These are phyloP conservation scores for Schizopora paradoxa DNA, from an alignment of 1,284 basidiomycete species.

Conservation along the genomic window DNA sequence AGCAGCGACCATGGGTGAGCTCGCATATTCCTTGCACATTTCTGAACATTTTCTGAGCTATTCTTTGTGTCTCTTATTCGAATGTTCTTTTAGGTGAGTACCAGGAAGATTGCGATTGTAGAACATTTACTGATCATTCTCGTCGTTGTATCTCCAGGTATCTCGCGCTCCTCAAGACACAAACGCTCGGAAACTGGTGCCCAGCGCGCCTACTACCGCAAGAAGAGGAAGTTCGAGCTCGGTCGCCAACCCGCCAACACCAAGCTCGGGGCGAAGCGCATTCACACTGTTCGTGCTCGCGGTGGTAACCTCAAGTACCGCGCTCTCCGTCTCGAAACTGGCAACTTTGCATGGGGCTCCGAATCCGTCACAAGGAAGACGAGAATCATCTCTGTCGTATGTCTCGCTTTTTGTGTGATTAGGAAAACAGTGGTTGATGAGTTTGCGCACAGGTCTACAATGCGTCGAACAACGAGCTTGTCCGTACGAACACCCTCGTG, in stretches of 20 bases:
- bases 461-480: constrained; percentile 97
- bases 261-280: constrained; percentile 88
- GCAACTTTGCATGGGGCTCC: constrained; percentile 97
- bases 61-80: not conserved
- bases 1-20: constrained; percentile 14
- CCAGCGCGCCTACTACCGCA: constrained; percentile 93
- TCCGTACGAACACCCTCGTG: constrained; percentile 96
- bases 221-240: constrained; percentile 99
- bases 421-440: constrained; percentile 1
- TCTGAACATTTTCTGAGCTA: not conserved
- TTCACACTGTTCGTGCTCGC: constrained; percentile 89
- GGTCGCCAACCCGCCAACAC: constrained; percentile 94
- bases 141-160: constrained; percentile 55
- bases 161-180: constrained; percentile 90
- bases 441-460: constrained; percentile 77
- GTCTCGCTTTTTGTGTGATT: constrained; percentile 26
- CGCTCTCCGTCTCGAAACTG: constrained; percentile 88
- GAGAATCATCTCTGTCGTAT: constrained; percentile 88
- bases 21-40: not conserved
- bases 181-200: constrained; percentile 92
- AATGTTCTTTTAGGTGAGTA: not conserved
- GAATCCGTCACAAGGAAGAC: constrained; percentile 92
- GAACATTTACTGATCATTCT: not conserved
- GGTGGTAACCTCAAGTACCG: constrained; percentile 93
- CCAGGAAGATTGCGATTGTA: not conserved